Evolutionary conservation across 768 basidiomycete species (phyloP), one percentile per base, ranked within the genome.

Genomic region (Mycena rebaudengoi): DNA sequence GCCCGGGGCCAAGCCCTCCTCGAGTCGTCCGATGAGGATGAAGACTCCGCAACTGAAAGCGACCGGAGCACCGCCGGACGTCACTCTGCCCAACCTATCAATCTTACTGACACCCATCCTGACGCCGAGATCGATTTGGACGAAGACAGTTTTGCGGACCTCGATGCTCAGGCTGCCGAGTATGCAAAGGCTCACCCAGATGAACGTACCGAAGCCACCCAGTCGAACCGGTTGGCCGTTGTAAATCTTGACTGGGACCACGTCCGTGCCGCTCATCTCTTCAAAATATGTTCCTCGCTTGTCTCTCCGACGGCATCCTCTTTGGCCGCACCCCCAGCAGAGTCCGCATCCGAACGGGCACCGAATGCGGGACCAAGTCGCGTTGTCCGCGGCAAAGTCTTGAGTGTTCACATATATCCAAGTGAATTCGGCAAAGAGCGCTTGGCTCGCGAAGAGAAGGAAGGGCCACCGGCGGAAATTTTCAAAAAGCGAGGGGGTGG

Each of bases 231-330:
- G 23, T 74, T 99, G 7, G 98, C 97, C 0, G 86, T 91, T 44
- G 97, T 99, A 66, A 98, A 99, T 74, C 86, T 99, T 52, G 98
- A 99, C 78, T 99, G 98, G 98, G 98, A 99, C 75, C 87, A 98
- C 76, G 88, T 99, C 51, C 91, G 91, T 57, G 95, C 97, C 0
- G 79, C 80, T 20, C 96, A 99, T 74, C 80, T 99, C 13, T 98
- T 89, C 86, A 95, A 93, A 77, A 93, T 98, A 33, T 94, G 94
- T 77, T 88, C 93, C 18, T 98, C 96, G 3, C 85, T 96, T 40
- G 83, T 97, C 6, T 90, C 92, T 7, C 76, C 86, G 14, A 77
- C 83, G 12, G 84, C 86, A 6, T 80, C 87, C 14, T 72, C 81
- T 18, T 65, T 79, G 20, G 65, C 67, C 2, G 67, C 69, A 33